These are phyloP conservation scores for Pseudogymnoascus sp. DNA, from an alignment of 2,329 filamentous ascomycete species.

Conservation along the genomic window DNA sequence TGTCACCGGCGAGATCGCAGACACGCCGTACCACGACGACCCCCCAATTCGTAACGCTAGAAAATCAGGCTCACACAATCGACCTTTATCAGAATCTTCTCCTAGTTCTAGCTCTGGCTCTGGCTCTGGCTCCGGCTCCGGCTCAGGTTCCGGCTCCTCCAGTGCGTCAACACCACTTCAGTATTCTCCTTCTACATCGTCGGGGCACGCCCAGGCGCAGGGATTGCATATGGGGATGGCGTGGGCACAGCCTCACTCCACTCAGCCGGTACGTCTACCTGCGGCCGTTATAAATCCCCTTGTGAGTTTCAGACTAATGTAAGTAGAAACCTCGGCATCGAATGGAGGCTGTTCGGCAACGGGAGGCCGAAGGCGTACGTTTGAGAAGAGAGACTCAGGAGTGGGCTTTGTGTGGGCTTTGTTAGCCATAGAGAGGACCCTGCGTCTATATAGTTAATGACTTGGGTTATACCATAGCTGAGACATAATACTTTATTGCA, in stretches of 20 bases:
- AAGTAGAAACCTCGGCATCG: conserved; percentile 1
- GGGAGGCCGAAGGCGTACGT: neutral
- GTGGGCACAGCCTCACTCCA: neutral
- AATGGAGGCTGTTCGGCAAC: neutral
- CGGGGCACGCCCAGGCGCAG: neutral
- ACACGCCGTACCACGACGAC: neutral
- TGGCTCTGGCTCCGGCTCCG: neutral
- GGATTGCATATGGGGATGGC: conserved; percentile 4
- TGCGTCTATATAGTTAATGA: neutral
- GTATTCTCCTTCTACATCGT: neutral
- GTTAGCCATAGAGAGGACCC: neutral
- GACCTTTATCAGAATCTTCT: neutral
- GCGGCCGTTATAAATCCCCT: neutral
- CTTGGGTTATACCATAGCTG: neutral
- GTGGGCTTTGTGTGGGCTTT: neutral
- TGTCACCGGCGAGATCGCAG: neutral
- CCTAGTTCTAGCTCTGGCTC: neutral
- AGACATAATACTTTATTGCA: neutral
- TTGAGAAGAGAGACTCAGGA: neutral
- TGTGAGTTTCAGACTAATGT: neutral
- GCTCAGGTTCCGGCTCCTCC: neutral
- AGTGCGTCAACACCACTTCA: neutral
- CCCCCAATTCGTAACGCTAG: neutral
- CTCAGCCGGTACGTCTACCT: neutral
- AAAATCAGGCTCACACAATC: neutral